Evolutionary conservation across 176 grass and related monocot species (phyloP), one percentile per base, ranked within the genome.

Genomic region (Thinopyrum elongatum): DNA sequence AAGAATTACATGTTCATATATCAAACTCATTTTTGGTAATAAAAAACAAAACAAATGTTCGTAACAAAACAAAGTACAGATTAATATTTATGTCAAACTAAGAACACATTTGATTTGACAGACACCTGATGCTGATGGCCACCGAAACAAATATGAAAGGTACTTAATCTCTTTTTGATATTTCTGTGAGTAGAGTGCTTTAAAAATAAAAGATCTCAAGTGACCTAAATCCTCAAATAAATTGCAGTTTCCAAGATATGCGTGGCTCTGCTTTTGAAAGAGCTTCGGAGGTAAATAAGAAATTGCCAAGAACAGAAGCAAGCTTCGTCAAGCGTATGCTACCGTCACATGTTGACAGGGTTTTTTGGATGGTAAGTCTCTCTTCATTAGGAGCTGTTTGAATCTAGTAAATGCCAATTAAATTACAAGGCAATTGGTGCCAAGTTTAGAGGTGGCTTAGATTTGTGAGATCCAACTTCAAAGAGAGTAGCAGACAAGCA

Each of bases 361-460:
- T 78, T n/a, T 85, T 84, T 82, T 90, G 83, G 83, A 36, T 89
- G 70, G 88, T 86, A 77, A 70, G 47, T 69, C 46, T 47, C 44
- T 31, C 49, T 47, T 53, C 38, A 41, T 41, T 10, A 41, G 38
- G 9, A 10, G 38, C 38, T 41, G 38, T 41, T 41, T 41, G 9
- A 10, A 41, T 41, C 9, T 47, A 44, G 44, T 47, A 47, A 47
- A 5, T 47, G 42, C 34, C 38, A 44, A 44, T 13, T 13, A 44
- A 44, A 44, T 44, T 44, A 47, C 44, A 47, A 15, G 44, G 0
- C 44, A 47, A 47, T 47, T 47, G 44, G 4, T 47, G 44, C 44
- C 12, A 47, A 47, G 44, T 47, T 47, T 47, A 42, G 41, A 42
- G 1, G 38, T 41, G 38, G 38, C 38, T 2, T 41, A 2, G 74